phyloP scores from a whole-genome alignment of 345 rosid species.

The Boechera stricta region DNA sequence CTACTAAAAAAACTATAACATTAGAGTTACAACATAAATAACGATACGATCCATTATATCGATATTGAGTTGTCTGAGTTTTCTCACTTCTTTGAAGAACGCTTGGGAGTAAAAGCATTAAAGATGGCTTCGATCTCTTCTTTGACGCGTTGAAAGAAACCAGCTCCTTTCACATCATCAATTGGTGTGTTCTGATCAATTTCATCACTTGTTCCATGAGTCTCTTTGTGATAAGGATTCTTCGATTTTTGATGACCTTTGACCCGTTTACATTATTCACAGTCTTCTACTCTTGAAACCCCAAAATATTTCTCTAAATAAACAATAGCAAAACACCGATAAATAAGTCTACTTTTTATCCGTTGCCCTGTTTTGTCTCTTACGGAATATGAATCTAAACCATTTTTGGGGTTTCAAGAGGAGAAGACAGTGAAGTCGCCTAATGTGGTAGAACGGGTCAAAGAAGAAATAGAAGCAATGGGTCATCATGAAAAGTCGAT shows the following conservation, averaged over 20 bases:
- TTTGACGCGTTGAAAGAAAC: slow-evolving; percentile 55
- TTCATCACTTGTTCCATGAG: slow-evolving; percentile 54
- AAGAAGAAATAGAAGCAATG: slow-evolving; percentile 56
- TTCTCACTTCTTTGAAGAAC: slow-evolving; percentile 44
- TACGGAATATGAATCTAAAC: neutral
- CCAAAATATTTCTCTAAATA: neutral
- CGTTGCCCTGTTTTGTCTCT: neutral
- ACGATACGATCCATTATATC: neutral
- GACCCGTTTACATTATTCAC: slow-evolving; percentile 48
- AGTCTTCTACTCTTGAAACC: slow-evolving; percentile 32
- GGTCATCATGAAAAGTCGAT: slow-evolving; percentile 41
- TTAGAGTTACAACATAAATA: neutral
- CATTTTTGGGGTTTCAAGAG: slow-evolving; percentile 12
- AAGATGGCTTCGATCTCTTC: slow-evolving; percentile 63
- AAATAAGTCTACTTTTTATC: neutral
- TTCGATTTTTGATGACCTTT: slow-evolving; percentile 50
- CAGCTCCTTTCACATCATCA: slow-evolving; percentile 52
- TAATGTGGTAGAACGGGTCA: slow-evolving; percentile 51
- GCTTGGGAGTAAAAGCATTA: slow-evolving; percentile 46
- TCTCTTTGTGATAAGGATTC: slow-evolving; percentile 52
- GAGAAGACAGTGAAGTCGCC: slow-evolving; percentile 51
- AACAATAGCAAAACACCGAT: neutral
- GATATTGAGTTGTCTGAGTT: neutral
- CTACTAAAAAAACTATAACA: neutral
- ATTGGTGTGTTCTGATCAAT: slow-evolving; percentile 50